Percentiles rank a stretch among this genome's conserved stretches.
phyloP scores from a whole-genome alignment of 495 filamentous ascomycete genomes.

The Rhizodiscina lignyota region DNA sequence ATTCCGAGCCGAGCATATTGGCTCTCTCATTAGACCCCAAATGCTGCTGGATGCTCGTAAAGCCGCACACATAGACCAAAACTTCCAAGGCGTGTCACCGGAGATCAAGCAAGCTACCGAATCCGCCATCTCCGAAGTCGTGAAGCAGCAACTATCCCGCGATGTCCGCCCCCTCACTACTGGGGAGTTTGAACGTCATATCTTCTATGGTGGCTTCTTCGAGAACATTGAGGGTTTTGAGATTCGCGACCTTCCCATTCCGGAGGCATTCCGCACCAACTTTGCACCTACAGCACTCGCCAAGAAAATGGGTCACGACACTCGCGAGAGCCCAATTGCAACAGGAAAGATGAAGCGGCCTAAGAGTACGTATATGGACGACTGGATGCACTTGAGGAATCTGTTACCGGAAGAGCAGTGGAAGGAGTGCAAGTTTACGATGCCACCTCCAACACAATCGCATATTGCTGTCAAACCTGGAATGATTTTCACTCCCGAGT shows the following conservation, averaged over 20 bases:
- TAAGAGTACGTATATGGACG: too few relatives aligned
- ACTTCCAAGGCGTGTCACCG: slow-evolving; percentile 25
- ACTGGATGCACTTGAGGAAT: too few relatives aligned
- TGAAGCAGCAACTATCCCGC: slow-evolving; percentile 46
- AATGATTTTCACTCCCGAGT: slow-evolving; percentile 31
- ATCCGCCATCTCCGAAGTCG: slow-evolving; percentile 46
- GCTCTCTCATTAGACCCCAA: slow-evolving; percentile 61
- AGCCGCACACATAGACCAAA: too few relatives aligned
- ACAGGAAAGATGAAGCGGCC: too few relatives aligned
- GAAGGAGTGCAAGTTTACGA: slow-evolving; percentile 44
- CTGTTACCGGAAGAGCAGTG: slow-evolving; percentile 29
- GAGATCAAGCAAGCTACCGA: slow-evolving; percentile 39
- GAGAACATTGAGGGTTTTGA: background rate
- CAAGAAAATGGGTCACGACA: slow-evolving; percentile 8
- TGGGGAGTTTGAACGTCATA: too few relatives aligned
- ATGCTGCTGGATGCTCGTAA: slow-evolving; percentile 47
- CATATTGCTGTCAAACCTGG: slow-evolving; percentile 47
- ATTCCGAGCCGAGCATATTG: slow-evolving; percentile 73
- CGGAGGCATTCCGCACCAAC: background rate
- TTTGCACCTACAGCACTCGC: background rate
- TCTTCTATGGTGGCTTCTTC: slow-evolving; percentile 6
- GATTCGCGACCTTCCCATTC: slow-evolving; percentile 6
- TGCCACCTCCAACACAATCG: slow-evolving; percentile 48
- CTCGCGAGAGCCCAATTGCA: slow-evolving; percentile 10
- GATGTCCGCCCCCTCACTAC: slow-evolving; percentile 54